Base-by-base conservation (phyloP, 2,329 filamentous ascomycete species). In the Stachybotrys chlorohalonatus region DNA sequence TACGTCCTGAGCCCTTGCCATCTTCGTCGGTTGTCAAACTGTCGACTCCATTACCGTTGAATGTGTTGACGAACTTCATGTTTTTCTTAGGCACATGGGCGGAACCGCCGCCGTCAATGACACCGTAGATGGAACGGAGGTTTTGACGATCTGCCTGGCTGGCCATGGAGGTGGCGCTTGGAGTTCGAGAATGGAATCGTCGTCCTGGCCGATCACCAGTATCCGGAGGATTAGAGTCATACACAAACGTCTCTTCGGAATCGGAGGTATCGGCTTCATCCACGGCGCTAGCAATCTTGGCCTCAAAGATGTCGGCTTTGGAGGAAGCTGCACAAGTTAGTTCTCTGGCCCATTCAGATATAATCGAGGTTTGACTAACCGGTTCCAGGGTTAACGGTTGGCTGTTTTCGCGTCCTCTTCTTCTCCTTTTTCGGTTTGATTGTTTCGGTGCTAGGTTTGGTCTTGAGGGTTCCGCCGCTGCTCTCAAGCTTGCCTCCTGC, bases 161-260 rank as follows among this genome's bases (percentile, higher is more conserved):
- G 17, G 70, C 79, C 80, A 87, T 85, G 6, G 93, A 97, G 5
- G 93, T 95, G 48, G 91, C 89, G 70, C 92, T 97, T 7, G 94
- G 94, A 1, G 94, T 99, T 58, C 94, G 84, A 17, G 93, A 97
- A 72, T 97, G 93, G 70, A 93, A 90, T 57, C 91, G 83, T 59
- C 84, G 82, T n/a, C 81, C 81, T 42, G 65, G 59, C 47, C 83
- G 77, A 53, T 85, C 82, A 51, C 74, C 77, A 52, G 67, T 71
- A 60, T 87, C 84, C 52, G 90, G 89, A 9, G 93, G 94, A 65
- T 99, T 99, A 31, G 94, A 97, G 70, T 99, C 94, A 73, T 99
- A 99, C 15, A 99, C 94, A 70, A 97, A 99, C 0, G 94, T 97
- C 71, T 97, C 94, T 65, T 96, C 94, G 1, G 93, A 97, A 69